Evolutionary conservation across 306 rosid genomes (phyloP), one percentile per base, ranked within the genome.

Genomic region (Arachis hypogaea): DNA sequence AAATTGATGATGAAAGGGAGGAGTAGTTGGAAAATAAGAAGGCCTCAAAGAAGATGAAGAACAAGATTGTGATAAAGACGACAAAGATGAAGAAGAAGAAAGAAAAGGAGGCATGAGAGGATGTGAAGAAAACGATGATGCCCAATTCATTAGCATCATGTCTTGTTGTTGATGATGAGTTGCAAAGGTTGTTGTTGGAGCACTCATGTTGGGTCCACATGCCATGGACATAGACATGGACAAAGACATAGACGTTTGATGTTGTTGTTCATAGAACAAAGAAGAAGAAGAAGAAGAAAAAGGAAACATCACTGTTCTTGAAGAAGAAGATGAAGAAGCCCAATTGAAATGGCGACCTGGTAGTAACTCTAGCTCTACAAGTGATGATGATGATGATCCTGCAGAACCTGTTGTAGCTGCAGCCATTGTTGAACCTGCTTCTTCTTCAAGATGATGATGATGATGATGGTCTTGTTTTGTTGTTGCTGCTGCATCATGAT

Each of bases 321-420:
- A 18, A 18, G 22, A 4, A 11, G n/a, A n/a, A 3, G 57, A n/a
- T 33, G 38, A 33, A 0, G 11, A 14, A 14, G 16, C 16, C 68
- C 68, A 46, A 36, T 75, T 75, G 5, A 4, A 67, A 64, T 56
- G 67, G 11, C 44, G 7, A 22, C 61, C 62, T 4, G 92, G 86
- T 58, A 91, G 75, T 41, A 94, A 83, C 36, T 94, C 93, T 1
- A 94, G 87, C 89, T 91, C 98, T 52, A 85, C 78, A 36, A 84
- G 75, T 2, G 78, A 63, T 16, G 88, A 83, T 45, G 5, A 4
- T 47, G 52, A 47, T 33, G 28, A 22, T 22, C 28, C 28, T 47
- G 12, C 10, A 0, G 52, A 47, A 47, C 52, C 52, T 47, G 28
- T 0, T 22, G 28, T 22, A 22, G 6, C 5, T 51, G 74, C 60